These are phyloP conservation scores for Aspergillus campestris DNA, from an alignment of 495 filamentous ascomycete species.

Conservation along the genomic window DNA sequence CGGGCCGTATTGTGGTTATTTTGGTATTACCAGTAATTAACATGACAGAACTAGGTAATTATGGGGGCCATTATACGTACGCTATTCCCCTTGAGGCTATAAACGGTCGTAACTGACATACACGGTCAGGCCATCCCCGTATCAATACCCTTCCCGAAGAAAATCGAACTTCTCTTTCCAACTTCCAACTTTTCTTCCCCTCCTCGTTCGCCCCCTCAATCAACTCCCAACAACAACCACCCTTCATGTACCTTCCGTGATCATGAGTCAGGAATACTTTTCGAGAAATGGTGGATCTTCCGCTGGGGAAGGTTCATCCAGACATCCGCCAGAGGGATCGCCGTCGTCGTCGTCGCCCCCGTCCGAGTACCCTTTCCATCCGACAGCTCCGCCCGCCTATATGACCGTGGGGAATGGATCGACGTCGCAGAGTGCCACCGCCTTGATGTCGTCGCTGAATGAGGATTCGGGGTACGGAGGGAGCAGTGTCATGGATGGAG, in stretches of 20 bases:
- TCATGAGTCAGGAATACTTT: conserved; percentile 71
- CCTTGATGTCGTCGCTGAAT: conserved; percentile 63
- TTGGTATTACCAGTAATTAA: too few species aligned
- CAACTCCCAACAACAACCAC: conserved; percentile 5
- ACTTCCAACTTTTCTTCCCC: conserved; percentile 7
- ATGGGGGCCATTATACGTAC: too few species aligned
- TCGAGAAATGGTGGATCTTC: conserved; percentile 36
- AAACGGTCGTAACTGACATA: too few species aligned
- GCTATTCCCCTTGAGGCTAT: too few species aligned
- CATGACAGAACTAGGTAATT: too few species aligned
- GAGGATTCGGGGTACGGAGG: conserved; percentile 88
- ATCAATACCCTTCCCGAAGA: too few species aligned
- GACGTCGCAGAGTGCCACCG: conserved; percentile 62
- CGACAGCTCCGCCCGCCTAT: conserved; percentile 51
- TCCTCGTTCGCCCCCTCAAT: not conserved
- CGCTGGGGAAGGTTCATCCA: conserved; percentile 31
- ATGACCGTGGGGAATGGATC: conserved; percentile 83
- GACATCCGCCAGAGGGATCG: conserved; percentile 22
- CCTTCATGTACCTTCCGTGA: conserved; percentile 8
- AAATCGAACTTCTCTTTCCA: too few species aligned
- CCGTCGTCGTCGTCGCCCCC: not conserved
- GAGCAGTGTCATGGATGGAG: conserved; percentile 47
- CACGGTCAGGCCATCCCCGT: too few species aligned
- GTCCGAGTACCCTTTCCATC: conserved; percentile 23
- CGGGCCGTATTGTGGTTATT: too few species aligned